Conservation (phyloP, 768 basidiomycete species). For the Mycena latifolia region DNA sequence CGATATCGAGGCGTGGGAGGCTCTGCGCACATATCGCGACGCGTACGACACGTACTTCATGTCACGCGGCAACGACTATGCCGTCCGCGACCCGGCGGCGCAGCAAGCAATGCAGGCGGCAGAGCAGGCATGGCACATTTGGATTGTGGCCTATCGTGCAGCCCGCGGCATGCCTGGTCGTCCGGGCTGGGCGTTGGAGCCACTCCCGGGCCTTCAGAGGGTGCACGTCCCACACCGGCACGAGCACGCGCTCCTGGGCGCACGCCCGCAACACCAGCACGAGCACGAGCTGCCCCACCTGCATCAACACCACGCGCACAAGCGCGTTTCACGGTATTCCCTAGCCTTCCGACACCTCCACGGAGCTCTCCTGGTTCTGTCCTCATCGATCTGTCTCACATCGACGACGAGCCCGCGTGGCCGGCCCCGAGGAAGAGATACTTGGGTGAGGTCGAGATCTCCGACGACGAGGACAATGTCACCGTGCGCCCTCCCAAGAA, state of each 20-base stretch:
- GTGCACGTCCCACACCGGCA: not conserved
- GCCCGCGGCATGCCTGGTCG: slow-evolving; percentile 11
- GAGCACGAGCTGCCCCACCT: not conserved
- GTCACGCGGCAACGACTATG: slow-evolving; percentile 3
- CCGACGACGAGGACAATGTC: not conserved
- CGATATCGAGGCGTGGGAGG: not conserved
- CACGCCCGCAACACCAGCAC: not conserved
- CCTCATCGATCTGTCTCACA: not conserved
- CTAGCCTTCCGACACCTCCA: no score
- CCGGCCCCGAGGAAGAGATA: not conserved
- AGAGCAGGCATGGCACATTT: slow-evolving; percentile 13
- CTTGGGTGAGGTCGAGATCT: not conserved
- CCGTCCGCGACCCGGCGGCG: not conserved
- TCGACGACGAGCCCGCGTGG: not conserved
- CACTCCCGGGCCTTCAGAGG: slow-evolving; percentile 15
- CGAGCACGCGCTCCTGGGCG: not conserved
- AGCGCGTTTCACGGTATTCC: no score
- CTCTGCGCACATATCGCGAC: not conserved
- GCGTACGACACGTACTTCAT: slow-evolving; percentile 15
- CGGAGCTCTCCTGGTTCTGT: not conserved
- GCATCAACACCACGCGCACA: no score
- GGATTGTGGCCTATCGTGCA: not conserved
- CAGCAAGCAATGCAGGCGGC: not conserved
- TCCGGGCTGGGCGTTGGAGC: slow-evolving; percentile 18
- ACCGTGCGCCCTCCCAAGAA: not conserved